Evolutionary conservation across 768 basidiomycete genomes (phyloP), one percentile per base, ranked within the genome.

Genomic region (Ramaria sp.): DNA sequence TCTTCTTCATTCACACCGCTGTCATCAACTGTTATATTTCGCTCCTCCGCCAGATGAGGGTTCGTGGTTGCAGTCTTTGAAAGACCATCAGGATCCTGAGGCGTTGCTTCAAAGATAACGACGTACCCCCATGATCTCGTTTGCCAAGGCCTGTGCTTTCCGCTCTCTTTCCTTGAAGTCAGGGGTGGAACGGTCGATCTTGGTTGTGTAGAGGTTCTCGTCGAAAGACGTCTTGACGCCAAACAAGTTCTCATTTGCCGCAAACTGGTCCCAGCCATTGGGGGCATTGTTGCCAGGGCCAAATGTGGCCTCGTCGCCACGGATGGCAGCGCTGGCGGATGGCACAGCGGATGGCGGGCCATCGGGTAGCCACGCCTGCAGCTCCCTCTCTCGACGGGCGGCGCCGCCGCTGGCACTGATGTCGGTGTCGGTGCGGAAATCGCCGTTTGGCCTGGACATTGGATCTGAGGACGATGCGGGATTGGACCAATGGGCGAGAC

Each of bases 161-260:
- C 83, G 79, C 69, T 97, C 94, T 59, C 82, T 79, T 71, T 92
- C 89, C 72, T 86, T 89, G 69, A 78, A 99, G 69, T 94, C 93
- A 20, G 86, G 79, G 7, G 82, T 86, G 54, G 72, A 79, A 61
- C 89, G 81, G 67, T 98, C 91, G 46, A 99, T 76, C 71, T 83
- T 91, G 17, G 95, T 98, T 11, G 96, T 98, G 69, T 99, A 99
- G 34, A 84, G 67, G 57, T 95, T 89, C 72, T 99, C 96, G 65
- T 95, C 86, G 70, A 91, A 99, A 63, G 81, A 81, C 9, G 92
- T 91, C 64, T 77, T 91, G 60, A 95, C 83, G 22, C 96, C 96
- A 66, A 96, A 98, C 55, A 91, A 76, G 63, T 87, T 78, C 71
- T 98, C 95, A 70, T 98, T 99, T 42, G 76, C 90, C 19, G 84